phyloP scores from a whole-genome alignment of 139 green algal species.

The Chlorella sp. region DNA sequence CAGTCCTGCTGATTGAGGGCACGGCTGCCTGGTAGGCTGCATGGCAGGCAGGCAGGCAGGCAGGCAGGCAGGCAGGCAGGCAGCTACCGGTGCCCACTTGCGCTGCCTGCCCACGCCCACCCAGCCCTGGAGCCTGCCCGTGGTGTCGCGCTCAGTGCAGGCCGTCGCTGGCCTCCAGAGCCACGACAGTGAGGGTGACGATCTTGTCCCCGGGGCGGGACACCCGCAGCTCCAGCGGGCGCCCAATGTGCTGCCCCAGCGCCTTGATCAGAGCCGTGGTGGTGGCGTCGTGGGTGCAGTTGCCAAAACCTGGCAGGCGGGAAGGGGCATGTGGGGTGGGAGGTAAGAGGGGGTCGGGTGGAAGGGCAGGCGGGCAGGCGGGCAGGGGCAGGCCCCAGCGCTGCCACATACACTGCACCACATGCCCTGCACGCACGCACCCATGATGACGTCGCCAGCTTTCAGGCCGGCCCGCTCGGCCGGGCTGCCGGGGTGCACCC shows the following conservation, averaged over 20 bases:
- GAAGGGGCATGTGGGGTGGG: not conserved
- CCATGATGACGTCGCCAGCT: conserved; percentile 73
- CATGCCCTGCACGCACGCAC: not conserved
- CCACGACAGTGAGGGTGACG: conserved; percentile 36
- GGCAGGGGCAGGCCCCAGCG: not conserved
- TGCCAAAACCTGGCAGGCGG: conserved; percentile 37
- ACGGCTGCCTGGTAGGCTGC: too few relatives aligned
- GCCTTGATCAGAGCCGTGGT: conserved; percentile 51
- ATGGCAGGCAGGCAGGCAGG: too few relatives aligned
- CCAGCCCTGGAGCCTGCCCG: too few relatives aligned
- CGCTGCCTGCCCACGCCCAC: too few relatives aligned
- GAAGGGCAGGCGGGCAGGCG: not conserved
- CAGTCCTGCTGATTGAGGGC: too few relatives aligned
- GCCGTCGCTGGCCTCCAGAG: conserved; percentile 6
- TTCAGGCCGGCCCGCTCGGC: conserved; percentile 66
- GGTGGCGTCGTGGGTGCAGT: conserved; percentile 30
- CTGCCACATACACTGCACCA: not conserved
- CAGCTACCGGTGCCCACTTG: too few relatives aligned
- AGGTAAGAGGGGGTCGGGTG: not conserved
- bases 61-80: too few relatives aligned
- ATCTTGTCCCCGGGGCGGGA: conserved; percentile 25
- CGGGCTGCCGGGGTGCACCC: conserved; percentile 61
- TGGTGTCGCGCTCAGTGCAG: not conserved
- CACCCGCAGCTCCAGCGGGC: conserved; percentile 53
- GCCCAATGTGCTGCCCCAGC: conserved; percentile 57